Conservation (phyloP, 306 rosid species). For the Gleditsia sinensis region DNA sequence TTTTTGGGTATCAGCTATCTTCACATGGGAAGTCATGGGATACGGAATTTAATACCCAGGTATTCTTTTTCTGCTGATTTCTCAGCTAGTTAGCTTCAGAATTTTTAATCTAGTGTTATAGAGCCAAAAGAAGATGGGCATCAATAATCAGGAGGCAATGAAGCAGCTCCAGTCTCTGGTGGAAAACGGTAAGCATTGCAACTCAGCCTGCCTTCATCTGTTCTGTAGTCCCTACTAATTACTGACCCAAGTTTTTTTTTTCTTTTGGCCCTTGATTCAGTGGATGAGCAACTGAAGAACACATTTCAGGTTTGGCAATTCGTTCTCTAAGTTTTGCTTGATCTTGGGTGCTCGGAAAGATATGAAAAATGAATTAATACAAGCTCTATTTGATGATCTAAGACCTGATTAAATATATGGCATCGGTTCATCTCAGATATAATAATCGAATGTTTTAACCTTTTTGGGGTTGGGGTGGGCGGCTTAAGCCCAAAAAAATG, state of each 20-base stretch:
- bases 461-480: no score
- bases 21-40: neutral
- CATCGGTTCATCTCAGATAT: neutral
- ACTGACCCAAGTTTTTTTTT: neutral
- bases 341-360: neutral
- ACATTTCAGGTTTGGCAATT: conserved; percentile 47
- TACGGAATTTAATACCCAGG: neutral
- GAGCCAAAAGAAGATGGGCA: conserved; percentile 41
- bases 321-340: neutral
- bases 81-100: neutral
- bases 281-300: conserved; percentile 49
- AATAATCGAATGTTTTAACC: neutral
- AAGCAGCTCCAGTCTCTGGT: conserved; percentile 51
- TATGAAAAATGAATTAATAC: neutral
- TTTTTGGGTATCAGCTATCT: conserved; percentile 11
- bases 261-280: conserved; percentile 44
- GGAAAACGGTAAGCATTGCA: conserved; percentile 46
- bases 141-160: conserved; percentile 57
- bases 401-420: neutral
- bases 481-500: neutral
- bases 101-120: neutral
- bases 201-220: neutral
- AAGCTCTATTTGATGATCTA: neutral
- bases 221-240: conserved; percentile 18
- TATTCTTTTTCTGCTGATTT: neutral